Base-by-base conservation (phyloP, 202 grass and related monocot species). In the Hordeum pubiflorum region DNA sequence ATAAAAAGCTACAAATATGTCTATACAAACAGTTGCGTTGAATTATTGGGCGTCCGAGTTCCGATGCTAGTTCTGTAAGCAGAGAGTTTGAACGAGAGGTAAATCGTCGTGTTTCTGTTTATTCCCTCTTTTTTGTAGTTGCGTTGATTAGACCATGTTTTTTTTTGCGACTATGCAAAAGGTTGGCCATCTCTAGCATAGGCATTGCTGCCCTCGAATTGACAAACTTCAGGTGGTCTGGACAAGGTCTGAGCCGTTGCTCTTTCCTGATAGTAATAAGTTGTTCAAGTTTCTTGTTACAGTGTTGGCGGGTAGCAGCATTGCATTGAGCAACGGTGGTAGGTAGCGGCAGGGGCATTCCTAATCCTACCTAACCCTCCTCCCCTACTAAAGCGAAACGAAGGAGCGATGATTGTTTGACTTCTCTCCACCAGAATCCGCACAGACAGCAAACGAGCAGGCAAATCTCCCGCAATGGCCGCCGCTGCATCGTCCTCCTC, bases 391-490 rank as follows among this genome's bases (percentile, higher is more conserved):
- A 81, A 61, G 31, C 22, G 40, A 52, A 63, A 4, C 56, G 4
- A 43, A 39, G 38, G 39, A 48, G 69, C 41, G 1, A 72, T 3
- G 41, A 50, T 72, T 48, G 69, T 50, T 71, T 72, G 69, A 72
- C 69, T 72, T 72, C 24, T 71, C 39, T 18, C 69, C 41, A 18
- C 41, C 69, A 48, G 39, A 71, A 71, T 71, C 2, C 4, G 40
- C 69, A 12, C 69, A 54, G 59, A 3, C 50, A 43, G 43, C 12
- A 36, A 57, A 20, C 7, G 0, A 4, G 12, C 6, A 8, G 13
- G 58, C 56, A 54, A 69, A 69, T 68, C 75, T 74, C 61, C 61
- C 21, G 62, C 66, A 61, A 91, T 88, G 85, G 81, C 79, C 7
- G 65, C 55, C 10, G 72, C 55, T 13, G 74, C 81, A 43, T 8